Conservation (phyloP, 2,329 filamentous ascomycete species). For the Clonostachys rhizophaga region DNA sequence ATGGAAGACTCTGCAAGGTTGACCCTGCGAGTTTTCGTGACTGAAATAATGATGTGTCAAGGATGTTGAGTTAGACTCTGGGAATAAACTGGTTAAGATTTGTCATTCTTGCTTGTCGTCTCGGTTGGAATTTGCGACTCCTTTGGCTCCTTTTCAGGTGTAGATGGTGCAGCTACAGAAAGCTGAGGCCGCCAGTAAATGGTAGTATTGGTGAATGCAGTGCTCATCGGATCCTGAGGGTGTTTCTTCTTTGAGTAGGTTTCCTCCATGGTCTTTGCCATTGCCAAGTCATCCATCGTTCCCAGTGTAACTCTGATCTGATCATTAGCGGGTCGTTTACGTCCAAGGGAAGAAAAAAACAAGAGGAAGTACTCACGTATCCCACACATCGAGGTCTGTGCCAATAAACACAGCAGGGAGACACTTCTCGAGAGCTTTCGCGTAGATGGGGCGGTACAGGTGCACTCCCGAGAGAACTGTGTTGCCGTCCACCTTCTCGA, state of each 20-base stretch:
- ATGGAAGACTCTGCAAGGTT: neutral
- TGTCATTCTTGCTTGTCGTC: neutral
- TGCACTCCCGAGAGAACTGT: constrained; percentile 61
- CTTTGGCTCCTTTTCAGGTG: neutral
- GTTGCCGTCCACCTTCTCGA: constrained; percentile 36
- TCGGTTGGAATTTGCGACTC: neutral
- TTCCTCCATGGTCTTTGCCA: constrained; percentile 16
- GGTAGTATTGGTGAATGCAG: constrained; percentile 15
- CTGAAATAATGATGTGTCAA: neutral
- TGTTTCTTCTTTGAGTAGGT: constrained; percentile 9
- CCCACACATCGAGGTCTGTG: constrained; percentile 46
- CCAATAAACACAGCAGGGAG: constrained; percentile 55
- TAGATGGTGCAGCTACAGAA: neutral
- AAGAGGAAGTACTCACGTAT: constrained; percentile 36
- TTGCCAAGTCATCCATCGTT: constrained; percentile 10
- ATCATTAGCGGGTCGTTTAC: neutral
- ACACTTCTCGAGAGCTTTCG: constrained; percentile 36
- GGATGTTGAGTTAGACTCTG: neutral
- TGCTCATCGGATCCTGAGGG: constrained; percentile 10
- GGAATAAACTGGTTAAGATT: neutral
- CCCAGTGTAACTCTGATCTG: constrained; percentile 7
- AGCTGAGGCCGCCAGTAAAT: constrained; percentile 13
- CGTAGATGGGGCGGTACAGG: constrained; percentile 49
- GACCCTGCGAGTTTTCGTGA: no score
- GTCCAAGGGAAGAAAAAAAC: neutral